Base-by-base conservation (phyloP, 768 basidiomycete genomes). In the Lepiota venenata region DNA sequence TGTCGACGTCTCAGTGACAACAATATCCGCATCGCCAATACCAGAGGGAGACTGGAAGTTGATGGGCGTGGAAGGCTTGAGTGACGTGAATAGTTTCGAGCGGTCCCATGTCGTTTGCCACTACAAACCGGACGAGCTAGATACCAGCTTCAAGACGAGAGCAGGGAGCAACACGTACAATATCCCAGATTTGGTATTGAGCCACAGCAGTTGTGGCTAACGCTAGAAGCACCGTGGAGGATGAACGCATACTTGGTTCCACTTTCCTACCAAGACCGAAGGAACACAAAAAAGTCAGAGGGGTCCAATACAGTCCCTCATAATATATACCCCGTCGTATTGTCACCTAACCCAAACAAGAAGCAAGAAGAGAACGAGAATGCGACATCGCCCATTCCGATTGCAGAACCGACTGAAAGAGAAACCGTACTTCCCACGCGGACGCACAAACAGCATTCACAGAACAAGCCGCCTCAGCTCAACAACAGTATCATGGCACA, bases 21-120 rank as follows among this genome's bases (percentile, higher is more conserved):
- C 74, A 54, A 88, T 87, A 62, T 88, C 76, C 0, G 83, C 84
- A 29, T 65, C 68, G 1, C 75, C 82, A 21, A 74, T 75, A 3
- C 74, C 44, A 0, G 80, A 78, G 2, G 83, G 80, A 16, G 74
- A 63, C 21, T 53, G 71, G 59, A 84, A 86, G 56, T 76, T 74
- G 46, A 84, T 78, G 4, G 78, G 74, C 7, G 74, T 67, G 4
- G 68, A 68, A 14, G 68, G 71, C 21, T 69, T 64, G 5, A 75
- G 63, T 2, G 74, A 77, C 1, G 76, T 80, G 65, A 84, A 78
- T 27, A 80, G 74, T 29, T 69, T 71, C 7, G 70, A 65, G 21
- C 71, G 68, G 55, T 77, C 74, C 77, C 74, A 76, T 11, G 73
- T 76, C 11, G 79, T 82, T 69, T 82, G 77, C 78, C 79, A 83